These are phyloP conservation scores for Apiosordaria backusii DNA, from an alignment of 495 filamentous ascomycete genomes.

Conservation along the genomic window DNA sequence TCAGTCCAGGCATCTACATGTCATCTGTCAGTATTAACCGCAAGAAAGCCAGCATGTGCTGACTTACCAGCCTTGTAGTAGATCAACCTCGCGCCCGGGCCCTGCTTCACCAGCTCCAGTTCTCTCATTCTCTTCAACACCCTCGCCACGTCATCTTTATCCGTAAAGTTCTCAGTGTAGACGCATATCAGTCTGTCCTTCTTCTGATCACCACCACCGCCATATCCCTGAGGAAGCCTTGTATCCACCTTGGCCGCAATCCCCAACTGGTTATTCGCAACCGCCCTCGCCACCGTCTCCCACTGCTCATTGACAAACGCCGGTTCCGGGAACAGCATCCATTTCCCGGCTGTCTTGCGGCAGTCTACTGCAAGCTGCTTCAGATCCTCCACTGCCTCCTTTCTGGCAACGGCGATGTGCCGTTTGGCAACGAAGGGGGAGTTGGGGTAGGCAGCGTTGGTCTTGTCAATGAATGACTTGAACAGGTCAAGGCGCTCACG, in stretches of 20 bases:
- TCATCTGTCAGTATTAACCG: neutral
- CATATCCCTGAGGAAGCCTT: neutral
- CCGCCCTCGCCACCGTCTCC: conserved; percentile 59
- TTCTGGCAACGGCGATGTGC: conserved; percentile 50
- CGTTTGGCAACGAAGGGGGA: conserved; percentile 25
- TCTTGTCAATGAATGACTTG: conserved; percentile 28
- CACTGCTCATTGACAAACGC: conserved; percentile 60
- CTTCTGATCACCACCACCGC: conserved; percentile 10
- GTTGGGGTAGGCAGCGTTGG: conserved; percentile 5
- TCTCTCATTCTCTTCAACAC: conserved; percentile 58
- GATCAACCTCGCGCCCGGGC: conserved; percentile 46
- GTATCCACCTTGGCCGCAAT: conserved; percentile 67
- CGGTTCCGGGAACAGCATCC: conserved; percentile 72
- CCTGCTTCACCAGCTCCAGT: conserved; percentile 53
- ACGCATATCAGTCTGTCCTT: conserved; percentile 64
- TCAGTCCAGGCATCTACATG: conserved; percentile 66
- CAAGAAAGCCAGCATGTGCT: conserved; percentile 8
- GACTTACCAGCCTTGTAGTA: conserved; percentile 70
- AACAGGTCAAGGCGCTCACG: conserved; percentile 36
- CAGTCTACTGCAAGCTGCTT: conserved; percentile 46
- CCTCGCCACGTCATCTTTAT: conserved; percentile 62
- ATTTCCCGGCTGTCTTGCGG: conserved; percentile 41
- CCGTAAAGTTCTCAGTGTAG: conserved; percentile 71
- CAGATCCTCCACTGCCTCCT: conserved; percentile 51
- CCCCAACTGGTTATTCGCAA: conserved; percentile 62